Base-by-base conservation (phyloP, 306 rosid genomes). In the Alnus glutinosa region DNA sequence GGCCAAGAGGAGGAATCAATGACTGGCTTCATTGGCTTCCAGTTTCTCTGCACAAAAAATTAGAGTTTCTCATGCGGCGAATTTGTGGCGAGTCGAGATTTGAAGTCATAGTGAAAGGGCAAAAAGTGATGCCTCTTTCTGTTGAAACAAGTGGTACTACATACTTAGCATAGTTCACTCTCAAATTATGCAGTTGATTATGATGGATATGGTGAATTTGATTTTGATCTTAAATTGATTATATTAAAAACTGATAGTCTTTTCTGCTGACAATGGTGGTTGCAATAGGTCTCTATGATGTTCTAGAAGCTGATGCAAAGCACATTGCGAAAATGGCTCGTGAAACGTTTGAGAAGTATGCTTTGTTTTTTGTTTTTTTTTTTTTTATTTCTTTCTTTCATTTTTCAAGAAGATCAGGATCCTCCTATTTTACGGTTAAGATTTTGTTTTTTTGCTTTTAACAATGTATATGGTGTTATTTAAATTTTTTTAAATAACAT, bases 11-110 rank as follows among this genome's bases (percentile, higher is more conserved):
- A 79, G 96, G 98, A 81, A 85, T 93, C 72, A 93, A 90, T 70
- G 79, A 83, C 63, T 91, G 92, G 98, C 85, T 95, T 83, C 89
- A 84, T 39, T 90, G 98, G 98, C 92, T 95, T 86, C 99, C 98
- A 9, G 87, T 93, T 83, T 84, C 92, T 61, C 71, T 93, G 18
- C 98, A 95, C 81, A 83, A 74, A 75, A 92, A 82, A 77, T 62
- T 89, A 19, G 82, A 90, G 54, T 57, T 42, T 47, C 54, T 87
- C 70, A 49, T 92, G 6, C 74, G 86, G 85, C 77, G 78, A 19
- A 16, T 87, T 19, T 80, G 39, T 59, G 82, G 89, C 48, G 46
- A 70, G 62, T 82, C 84, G 30, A 49, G 79, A 9, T 66, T 75
- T 76, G 85, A 50, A 82, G 68, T 59, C 0, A 39, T 79, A 9